Base-by-base conservation (phyloP, 768 basidiomycete genomes). In the Leccinum arenicola region DNA sequence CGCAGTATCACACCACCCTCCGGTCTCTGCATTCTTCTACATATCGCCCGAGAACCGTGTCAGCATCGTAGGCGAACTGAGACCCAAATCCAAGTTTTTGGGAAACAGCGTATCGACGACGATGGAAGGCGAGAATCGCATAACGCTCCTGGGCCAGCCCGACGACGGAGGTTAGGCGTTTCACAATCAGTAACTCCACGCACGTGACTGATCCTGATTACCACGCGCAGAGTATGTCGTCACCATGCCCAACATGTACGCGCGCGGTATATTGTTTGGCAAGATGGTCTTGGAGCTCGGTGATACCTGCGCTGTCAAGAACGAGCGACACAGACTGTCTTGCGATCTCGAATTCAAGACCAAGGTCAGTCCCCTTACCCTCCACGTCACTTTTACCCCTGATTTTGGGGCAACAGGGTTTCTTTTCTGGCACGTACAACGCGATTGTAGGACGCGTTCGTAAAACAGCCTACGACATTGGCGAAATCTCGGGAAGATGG, bases 211-310 rank as follows among this genome's bases (percentile, higher is more conserved):
- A 40, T 36, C 33, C 43, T 55, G 61, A 48, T 61, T 33, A 10
- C 56, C 6, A 27, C 51, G 0, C 40, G 57, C 76, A 88, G 92
- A 91, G 62, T 95, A 95, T 71, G 81, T 89, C 59, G 85, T 94
- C 65, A 87, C 91, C 59, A 97, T 99, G 95, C 97, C 97, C 31
- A 98, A 98, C 78, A 97, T 98, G 89, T 96, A 93, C 70, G 91
- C 89, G 50, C 82, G 91, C 38, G 92, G 92, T 8, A 91, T 93
- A 64, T 75, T 93, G 47, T 93, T 91, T 73, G 91, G 90, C 10
- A 93, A 91, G 81, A 96, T 99, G 95, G 89, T 98, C 27, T 79
- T 96, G 54, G 97, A 99, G 76, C 80, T 99, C 21, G 95, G 96
- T 5, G 97, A 98, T 74, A 83, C 84, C 35, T 94, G 93, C 65